Evolutionary conservation across 2,329 filamentous ascomycete species (phyloP), one percentile per base, ranked within the genome.

Genomic region (Phialocephala sp.): DNA sequence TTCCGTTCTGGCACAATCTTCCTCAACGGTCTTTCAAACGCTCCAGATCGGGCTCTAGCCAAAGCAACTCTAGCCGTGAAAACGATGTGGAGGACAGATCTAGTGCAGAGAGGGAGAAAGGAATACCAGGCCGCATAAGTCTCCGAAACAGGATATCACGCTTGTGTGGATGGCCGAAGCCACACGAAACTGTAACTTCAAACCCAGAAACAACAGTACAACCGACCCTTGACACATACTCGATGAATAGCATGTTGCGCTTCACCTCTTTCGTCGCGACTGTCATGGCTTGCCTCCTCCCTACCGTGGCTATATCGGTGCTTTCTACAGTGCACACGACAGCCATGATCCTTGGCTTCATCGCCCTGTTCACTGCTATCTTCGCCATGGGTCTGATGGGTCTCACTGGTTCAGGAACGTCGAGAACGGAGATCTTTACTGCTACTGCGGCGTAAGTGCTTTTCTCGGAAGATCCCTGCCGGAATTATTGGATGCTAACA

Each of bases 391-490:
- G 69, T 8, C 55, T 72, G 11, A 66, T 70, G 63, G 59, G 64
- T n/a, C 59, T 72, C 15, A 20, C 43, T 3, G 43, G 8, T 18
- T 11, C 43, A 3, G 43, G 57, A n/a, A 68, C 62, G 9, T 66
- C 68, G 2, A 63, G 69, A 45, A 63, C 69, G 5, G 66, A 72
- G 9, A 72, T 72, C 11, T 72, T 72, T 32, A 70, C 67, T 35
- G 71, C 71, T 36, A 72, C 71, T 24, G 69, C 71, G 24, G 70
- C 69, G 70, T 72, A 66, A 71, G 71, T 69, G 18, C n/a, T 32
- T 5, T 20, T 45, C 15, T n/a, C 2, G 1, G n/a, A n/a, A n/a
- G n/a, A n/a, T n/a, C n/a, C n/a, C n/a, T n/a, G n/a, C n/a, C n/a
- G n/a, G n/a, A n/a, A n/a, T n/a, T n/a, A 18, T 20, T 2, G 24